Conservation (phyloP, 2,329 filamentous ascomycete genomes). For the Curvularia sp. region DNA sequence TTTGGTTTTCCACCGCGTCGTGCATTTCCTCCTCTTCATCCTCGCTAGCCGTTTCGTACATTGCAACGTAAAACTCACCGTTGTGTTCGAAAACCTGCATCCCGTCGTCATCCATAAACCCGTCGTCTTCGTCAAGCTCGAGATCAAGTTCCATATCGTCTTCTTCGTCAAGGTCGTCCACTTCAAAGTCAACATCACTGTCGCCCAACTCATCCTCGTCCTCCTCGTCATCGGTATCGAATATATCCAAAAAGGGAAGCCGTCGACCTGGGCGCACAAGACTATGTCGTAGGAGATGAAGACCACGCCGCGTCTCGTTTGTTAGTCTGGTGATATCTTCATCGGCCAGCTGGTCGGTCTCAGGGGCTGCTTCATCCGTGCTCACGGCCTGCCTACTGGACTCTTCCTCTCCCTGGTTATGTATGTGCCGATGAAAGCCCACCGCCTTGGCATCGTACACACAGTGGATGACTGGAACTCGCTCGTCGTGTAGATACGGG, state of each 20-base stretch:
- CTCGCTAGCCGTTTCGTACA: slow-evolving; percentile 12
- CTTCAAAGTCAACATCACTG: slow-evolving; percentile 9
- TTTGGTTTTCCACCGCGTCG: slow-evolving; percentile 8
- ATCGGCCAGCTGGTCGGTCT: slow-evolving; percentile 35
- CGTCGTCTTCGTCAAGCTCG: slow-evolving; percentile 21
- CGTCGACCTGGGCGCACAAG: slow-evolving; percentile 14
- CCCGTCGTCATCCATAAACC: slow-evolving; percentile 21
- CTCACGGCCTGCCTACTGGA: not conserved
- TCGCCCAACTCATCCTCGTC: not conserved
- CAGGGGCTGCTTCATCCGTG: slow-evolving; percentile 14
- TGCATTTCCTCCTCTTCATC: slow-evolving; percentile 8
- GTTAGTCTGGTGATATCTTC: slow-evolving; percentile 25
- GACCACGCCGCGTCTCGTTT: slow-evolving; percentile 15
- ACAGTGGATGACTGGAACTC: slow-evolving; percentile 27
- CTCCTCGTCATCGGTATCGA: slow-evolving; percentile 7
- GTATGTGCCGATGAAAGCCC: slow-evolving; percentile 36
- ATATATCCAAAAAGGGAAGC: slow-evolving; percentile 3
- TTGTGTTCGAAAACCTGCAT: slow-evolving; percentile 17
- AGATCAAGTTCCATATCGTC: slow-evolving; percentile 23
- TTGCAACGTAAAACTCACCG: slow-evolving; percentile 16
- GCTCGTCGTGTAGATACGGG: slow-evolving; percentile 43
- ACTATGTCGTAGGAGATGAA: slow-evolving; percentile 18
- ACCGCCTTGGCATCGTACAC: slow-evolving; percentile 56
- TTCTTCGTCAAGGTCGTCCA: slow-evolving; percentile 16
- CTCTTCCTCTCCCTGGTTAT: not conserved